Evolutionary conservation across 305 asterid genomes (phyloP).

Genomic region (Plantago coronopus): DNA sequence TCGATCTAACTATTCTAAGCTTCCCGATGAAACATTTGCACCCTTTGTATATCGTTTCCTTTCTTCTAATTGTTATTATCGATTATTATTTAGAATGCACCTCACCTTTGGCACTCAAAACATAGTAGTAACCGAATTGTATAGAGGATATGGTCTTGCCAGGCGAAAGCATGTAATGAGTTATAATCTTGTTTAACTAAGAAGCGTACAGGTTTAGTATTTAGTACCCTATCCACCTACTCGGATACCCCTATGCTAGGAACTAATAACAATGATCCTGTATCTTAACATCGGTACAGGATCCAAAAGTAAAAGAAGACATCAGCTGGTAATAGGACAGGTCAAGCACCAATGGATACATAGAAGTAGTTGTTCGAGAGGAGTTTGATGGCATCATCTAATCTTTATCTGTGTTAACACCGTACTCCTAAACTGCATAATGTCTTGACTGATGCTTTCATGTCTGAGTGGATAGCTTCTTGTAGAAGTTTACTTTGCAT

Average conservation of each 20-base stretch:
- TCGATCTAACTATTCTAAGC: background rate
- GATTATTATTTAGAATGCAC: no score
- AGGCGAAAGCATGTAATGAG: no score
- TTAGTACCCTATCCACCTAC: background rate
- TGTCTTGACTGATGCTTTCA: background rate
- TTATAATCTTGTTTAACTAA: no score
- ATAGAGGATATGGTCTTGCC: no score
- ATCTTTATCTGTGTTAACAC: background rate
- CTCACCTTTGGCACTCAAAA: no score
- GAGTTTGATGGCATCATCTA: background rate
- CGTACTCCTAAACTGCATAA: background rate
- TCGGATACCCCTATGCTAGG: background rate
- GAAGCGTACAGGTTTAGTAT: background rate
- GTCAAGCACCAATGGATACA: background rate
- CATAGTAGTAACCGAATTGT: no score
- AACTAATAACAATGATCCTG: background rate
- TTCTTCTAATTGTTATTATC: no score
- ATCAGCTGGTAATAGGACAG: background rate
- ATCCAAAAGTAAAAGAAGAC: no score
- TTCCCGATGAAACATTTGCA: no score
- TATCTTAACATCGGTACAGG: background rate
- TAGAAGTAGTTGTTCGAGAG: background rate
- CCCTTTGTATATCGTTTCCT: no score
- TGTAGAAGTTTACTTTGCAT: background rate
- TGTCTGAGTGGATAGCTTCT: background rate